phyloP scores from a whole-genome alignment of 352 stramenopile genomes.

The Pythium periplocum region DNA sequence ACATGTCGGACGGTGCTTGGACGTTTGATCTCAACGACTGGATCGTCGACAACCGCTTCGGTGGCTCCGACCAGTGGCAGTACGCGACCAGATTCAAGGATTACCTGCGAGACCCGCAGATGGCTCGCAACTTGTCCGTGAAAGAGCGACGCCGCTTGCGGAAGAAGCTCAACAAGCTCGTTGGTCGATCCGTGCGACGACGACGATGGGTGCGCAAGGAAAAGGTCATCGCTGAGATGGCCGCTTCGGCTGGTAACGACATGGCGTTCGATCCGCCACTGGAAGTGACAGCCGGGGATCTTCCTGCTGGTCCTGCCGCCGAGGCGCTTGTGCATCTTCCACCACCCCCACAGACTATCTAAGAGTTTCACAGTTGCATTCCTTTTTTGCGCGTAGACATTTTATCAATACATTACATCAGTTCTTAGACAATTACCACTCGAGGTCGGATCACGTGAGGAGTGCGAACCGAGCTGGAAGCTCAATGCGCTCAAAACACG shows the following conservation, averaged over 20 bases:
- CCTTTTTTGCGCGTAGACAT: too few species aligned
- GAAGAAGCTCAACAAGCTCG: conserved; percentile 80
- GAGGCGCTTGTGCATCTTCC: too few species aligned
- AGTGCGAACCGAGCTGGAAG: conserved; percentile 71
- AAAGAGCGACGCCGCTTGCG: conserved; percentile 64
- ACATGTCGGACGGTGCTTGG: conserved; percentile 59
- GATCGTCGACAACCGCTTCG: conserved; percentile 73
- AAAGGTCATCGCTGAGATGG: conserved; percentile 50
- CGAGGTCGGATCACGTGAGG: conserved; percentile 27
- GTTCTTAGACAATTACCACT: background rate
- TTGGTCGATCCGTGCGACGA: conserved; percentile 71
- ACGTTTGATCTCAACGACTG: conserved; percentile 66
- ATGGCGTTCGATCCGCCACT: too few species aligned
- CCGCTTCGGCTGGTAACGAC: background rate
- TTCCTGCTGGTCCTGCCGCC: too few species aligned
- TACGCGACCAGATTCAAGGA: conserved; percentile 86
- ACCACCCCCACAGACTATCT: too few species aligned
- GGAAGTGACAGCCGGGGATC: too few species aligned
- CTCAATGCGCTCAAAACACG: conserved; percentile 77
- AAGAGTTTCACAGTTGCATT: too few species aligned
- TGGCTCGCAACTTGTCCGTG: conserved; percentile 34
- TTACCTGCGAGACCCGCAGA: conserved; percentile 57
- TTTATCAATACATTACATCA: too few species aligned
- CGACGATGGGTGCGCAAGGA: conserved; percentile 78
- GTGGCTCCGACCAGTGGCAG: conserved; percentile 74